Evolutionary conservation across 441 rosid species (phyloP).

Genomic region (Pelargonium citronellum): DNA sequence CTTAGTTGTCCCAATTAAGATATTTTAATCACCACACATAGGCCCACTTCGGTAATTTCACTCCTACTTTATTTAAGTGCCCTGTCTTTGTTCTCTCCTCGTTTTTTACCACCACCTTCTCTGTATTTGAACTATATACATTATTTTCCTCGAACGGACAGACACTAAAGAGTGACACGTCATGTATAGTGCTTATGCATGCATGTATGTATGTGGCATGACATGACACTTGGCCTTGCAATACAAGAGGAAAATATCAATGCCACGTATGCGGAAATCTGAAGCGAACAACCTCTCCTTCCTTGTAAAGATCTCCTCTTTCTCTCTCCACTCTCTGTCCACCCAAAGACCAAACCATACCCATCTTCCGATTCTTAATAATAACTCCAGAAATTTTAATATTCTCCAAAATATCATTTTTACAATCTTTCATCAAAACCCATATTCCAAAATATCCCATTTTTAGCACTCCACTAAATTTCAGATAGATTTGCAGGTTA

Average conservation of each 20-base stretch:
- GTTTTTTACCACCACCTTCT: neutral
- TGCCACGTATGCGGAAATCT: slow-evolving; percentile 66
- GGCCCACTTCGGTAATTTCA: neutral
- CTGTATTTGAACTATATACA: neutral
- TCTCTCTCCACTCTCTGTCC: slow-evolving; percentile 22
- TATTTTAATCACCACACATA: neutral
- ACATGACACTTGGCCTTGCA: slow-evolving; percentile 33
- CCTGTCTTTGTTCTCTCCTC: neutral
- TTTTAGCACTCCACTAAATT: neutral
- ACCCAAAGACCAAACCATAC: slow-evolving; percentile 15
- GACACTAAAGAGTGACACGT: neutral
- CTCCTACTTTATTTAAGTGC: neutral
- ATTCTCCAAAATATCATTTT: neutral
- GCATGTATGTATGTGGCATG: slow-evolving; percentile 8
- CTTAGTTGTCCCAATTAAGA: neutral
- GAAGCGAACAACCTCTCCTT: slow-evolving; percentile 25
- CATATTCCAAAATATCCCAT: neutral
- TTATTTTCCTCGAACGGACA: neutral
- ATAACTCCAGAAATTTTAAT: neutral
- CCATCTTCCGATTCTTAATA: neutral
- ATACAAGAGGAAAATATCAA: slow-evolving; percentile 58
- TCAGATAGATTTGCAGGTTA: neutral
- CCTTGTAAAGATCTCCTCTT: slow-evolving; percentile 56
- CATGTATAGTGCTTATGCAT: neutral
- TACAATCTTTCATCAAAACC: neutral